Base-by-base conservation (phyloP, 805 yeast genomes). In the Starmera quercuum region DNA sequence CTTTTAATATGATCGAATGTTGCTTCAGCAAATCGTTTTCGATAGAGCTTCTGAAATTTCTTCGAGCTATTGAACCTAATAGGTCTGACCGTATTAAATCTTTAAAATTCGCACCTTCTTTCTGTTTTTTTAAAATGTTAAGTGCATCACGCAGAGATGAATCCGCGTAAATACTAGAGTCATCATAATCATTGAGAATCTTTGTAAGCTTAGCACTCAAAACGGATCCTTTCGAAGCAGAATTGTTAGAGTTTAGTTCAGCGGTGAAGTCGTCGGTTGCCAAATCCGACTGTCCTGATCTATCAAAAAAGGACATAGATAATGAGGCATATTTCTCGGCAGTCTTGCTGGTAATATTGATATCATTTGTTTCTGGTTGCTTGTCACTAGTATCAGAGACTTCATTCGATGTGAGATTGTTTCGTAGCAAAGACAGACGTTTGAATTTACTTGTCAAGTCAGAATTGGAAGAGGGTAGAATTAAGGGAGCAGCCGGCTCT, bases 1-100 rank as follows among this genome's bases (percentile, higher is more conserved):
- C 64, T 41, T 61, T 65, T 26, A 74, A 45, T 0, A 66, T 68
- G 34, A 68, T 59, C 38, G 72, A 55, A 45, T 81, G 81, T 38
- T 69, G 73, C 34, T 66, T 68, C 26, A 81, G 54, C 20, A 81
- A 50, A 35, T 79, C 83, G 20, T 61, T 59, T 46, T 82, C 88
- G 15, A 82, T 61, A 26, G 68, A 73, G 28, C 77, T 73, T 35
- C 78, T 62, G 32, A 83, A 58, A 25, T 72, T 65, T 47, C 79
- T 70, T 42, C 94, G 64, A 2, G 77, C 61, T 23, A 78, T 61
- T 3, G 78, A 68, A 0, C 90, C 90, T 15, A 66, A 49, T 19
- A 75, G 45, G 21, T 61, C 59, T 15, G 71, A 41, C 36, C 51
- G 51, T 16, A 55, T 42, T 16, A 46, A 37, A 5, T 39, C 23